Conservation (phyloP, 345 rosid genomes). For the Gossypium rotundifolium region DNA sequence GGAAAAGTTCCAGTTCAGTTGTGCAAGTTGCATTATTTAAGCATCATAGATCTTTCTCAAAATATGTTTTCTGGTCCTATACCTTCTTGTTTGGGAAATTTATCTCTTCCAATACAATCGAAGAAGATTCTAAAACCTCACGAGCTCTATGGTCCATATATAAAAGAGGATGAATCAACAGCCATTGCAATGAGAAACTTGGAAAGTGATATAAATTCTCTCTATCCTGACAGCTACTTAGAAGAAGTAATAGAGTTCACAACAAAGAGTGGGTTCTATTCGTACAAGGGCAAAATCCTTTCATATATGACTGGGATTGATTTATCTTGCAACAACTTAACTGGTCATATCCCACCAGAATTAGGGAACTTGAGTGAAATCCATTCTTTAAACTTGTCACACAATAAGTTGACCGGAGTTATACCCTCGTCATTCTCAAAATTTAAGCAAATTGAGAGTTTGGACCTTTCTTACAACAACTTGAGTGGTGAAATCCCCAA, state of each 20-base stretch:
- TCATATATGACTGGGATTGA: background rate
- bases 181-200: no score
- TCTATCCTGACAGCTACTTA: background rate
- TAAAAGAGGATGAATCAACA: background rate
- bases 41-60: conserved; percentile 12
- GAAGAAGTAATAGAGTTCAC: background rate
- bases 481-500: conserved; percentile 19
- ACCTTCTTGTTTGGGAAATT: conserved; percentile 11
- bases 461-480: conserved; percentile 24
- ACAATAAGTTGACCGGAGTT: background rate
- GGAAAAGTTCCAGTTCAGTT: conserved; percentile 13
- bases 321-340: conserved; percentile 1
- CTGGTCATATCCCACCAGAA: background rate
- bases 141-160: no score
- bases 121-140: background rate
- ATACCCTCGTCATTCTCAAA: background rate
- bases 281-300: background rate
- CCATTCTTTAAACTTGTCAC: background rate
- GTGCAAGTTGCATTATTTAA: conserved; percentile 10
- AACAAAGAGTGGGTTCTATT: background rate
- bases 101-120: background rate
- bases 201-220: fast-evolving
- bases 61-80: conserved; percentile 8
- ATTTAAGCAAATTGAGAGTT: background rate
- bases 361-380: background rate